These are phyloP conservation scores for Starmerella etchellsii DNA, from an alignment of 805 yeast genomes.

Conservation along the genomic window DNA sequence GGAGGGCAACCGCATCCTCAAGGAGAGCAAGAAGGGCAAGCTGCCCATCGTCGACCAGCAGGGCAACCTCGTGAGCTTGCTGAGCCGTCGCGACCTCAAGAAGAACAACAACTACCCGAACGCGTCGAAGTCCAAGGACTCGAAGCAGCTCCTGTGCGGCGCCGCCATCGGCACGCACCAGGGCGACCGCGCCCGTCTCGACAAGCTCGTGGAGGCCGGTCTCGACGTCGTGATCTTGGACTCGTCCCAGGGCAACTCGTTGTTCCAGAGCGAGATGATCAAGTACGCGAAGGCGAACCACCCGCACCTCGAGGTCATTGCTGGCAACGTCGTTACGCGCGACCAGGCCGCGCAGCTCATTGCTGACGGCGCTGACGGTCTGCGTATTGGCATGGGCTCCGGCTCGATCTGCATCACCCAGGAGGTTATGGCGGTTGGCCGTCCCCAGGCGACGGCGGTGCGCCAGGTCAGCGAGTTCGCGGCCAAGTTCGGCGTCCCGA, in stretches of 20 bases:
- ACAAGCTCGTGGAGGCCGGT: constrained; percentile 83
- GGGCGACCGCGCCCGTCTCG: constrained; percentile 75
- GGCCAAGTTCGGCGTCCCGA: constrained; percentile 90
- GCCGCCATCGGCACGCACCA: constrained; percentile 95
- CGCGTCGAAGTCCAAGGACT: constrained; percentile 83
- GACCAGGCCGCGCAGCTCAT: constrained; percentile 96
- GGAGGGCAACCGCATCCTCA: constrained; percentile 82
- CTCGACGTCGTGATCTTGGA: constrained; percentile 91
- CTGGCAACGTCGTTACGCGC: constrained; percentile 97
- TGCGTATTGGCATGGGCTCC: constrained; percentile 99
- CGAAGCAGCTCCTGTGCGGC: constrained; percentile 96
- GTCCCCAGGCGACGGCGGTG: constrained; percentile 99
- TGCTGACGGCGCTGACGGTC: constrained; percentile 93
- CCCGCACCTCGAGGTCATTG: constrained; percentile 79
- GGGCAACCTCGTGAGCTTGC: constrained; percentile 69
- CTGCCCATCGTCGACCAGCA: constrained; percentile 76
- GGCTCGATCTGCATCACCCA: constrained; percentile 99
- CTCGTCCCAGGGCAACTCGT: constrained; percentile 95
- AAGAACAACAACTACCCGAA: constrained; percentile 87
- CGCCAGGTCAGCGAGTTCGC: constrained; percentile 90
- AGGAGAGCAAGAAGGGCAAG: constrained; percentile 93
- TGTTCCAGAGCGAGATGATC: constrained; percentile 88
- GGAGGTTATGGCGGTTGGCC: constrained; percentile 99
- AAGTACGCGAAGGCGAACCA: constrained; percentile 71
- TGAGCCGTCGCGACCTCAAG: constrained; percentile 93